phyloP scores from a whole-genome alignment of 371 early-diverging fungal genomes.

The Mortierella sp. region DNA sequence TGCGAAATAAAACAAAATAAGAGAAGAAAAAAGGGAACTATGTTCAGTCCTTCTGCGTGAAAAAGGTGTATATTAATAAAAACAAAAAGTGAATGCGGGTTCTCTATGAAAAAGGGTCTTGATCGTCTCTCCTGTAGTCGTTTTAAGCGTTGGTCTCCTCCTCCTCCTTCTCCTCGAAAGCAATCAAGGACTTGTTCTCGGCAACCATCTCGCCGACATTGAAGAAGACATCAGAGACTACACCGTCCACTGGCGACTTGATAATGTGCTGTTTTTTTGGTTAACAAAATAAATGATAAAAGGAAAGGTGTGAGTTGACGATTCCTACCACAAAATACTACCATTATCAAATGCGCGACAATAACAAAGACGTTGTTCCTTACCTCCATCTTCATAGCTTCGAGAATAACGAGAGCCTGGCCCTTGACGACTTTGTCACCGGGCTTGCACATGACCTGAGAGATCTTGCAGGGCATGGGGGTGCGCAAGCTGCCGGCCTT shows the following conservation, averaged over 20 bases:
- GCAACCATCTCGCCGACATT: slow-evolving; percentile 91
- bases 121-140: neutral
- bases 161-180: slow-evolving; percentile 69
- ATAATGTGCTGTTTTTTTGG: slow-evolving; percentile 78
- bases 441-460: slow-evolving; percentile 84
- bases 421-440: slow-evolving; percentile 92
- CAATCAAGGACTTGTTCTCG: slow-evolving; percentile 87
- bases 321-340: neutral
- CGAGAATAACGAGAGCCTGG: slow-evolving; percentile 86
- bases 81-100: slow-evolving; percentile 7
- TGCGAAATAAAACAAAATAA: neutral
- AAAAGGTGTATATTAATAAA: slow-evolving; percentile 12
- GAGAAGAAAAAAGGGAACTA: neutral
- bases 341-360: neutral
- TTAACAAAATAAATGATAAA: neutral
- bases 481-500: slow-evolving; percentile 85
- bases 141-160: slow-evolving; percentile 27
- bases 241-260: slow-evolving; percentile 86
- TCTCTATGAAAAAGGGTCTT: slow-evolving; percentile 11
- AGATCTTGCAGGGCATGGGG: slow-evolving; percentile 98
- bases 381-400: slow-evolving; percentile 99
- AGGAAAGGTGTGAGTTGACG: neutral
- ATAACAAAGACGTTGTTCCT: neutral
- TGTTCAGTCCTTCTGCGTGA: neutral
- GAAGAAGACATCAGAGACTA: slow-evolving; percentile 82